Evolutionary conservation across 306 rosid species (phyloP).

Genomic region (Vigna nakashimae): DNA sequence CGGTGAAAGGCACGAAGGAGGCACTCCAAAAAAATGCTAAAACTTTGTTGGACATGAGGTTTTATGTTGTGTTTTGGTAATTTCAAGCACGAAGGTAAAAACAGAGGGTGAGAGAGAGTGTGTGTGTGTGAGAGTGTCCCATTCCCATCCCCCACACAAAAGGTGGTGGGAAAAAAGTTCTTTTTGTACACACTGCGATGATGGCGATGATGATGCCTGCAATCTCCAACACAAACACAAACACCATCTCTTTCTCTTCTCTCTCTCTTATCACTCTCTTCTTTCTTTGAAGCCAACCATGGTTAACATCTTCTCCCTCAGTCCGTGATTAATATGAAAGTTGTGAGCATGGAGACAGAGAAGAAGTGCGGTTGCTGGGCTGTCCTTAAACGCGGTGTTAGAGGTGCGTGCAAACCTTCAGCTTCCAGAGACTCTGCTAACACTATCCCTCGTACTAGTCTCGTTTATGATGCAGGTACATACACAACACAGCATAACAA

Average conservation of each 20-base stretch:
- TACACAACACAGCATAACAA: not conserved
- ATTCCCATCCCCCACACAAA: conserved; percentile 76
- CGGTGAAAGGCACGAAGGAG: conserved; percentile 27
- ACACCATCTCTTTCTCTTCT: conserved; percentile 10
- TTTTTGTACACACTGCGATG: conserved; percentile 95
- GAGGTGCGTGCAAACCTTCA: conserved; percentile 82
- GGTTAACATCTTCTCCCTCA: conserved; percentile 35
- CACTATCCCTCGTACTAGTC: conserved; percentile 92
- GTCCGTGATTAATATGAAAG: conserved; percentile 49
- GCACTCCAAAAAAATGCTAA: conserved; percentile 29
- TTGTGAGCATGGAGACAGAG: conserved; percentile 67
- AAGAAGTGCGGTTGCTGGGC: conserved; percentile 91
- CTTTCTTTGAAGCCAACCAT: conserved; percentile 31
- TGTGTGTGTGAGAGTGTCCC: conserved; percentile 44
- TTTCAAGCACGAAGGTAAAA: conserved; percentile 27
- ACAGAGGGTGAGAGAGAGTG: conserved; percentile 36
- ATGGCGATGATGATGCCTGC: conserved; percentile 93
- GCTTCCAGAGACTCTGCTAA: conserved; percentile 77
- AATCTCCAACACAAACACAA: conserved; percentile 64
- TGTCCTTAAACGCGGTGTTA: conserved; percentile 80
- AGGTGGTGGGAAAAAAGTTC: conserved; percentile 90
- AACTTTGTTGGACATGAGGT: conserved; percentile 35
- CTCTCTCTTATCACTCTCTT: conserved; percentile 37
- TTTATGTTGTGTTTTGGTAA: conserved; percentile 39
- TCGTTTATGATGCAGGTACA: conserved; percentile 90